A percentile compares a stretch with the other conserved stretches of the same genome.
These are phyloP conservation scores for Annulohypoxylon stygium DNA, from an alignment of 495 filamentous ascomycete genomes.

Conservation along the genomic window DNA sequence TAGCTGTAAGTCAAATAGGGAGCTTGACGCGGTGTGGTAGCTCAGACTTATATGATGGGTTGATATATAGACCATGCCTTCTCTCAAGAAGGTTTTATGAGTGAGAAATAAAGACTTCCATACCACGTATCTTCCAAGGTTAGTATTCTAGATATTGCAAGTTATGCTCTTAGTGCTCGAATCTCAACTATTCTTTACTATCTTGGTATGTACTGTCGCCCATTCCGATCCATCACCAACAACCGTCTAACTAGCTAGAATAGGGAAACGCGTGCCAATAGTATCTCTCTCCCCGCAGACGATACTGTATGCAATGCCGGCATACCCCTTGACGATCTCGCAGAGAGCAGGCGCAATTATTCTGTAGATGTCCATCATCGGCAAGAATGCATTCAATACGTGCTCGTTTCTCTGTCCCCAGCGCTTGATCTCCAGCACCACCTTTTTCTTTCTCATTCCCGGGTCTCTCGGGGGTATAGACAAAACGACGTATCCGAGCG, in stretches of 20 bases:
- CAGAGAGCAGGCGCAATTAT: conserved; percentile 49
- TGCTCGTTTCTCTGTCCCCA: conserved; percentile 57
- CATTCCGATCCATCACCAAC: not conserved
- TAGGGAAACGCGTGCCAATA: conserved; percentile 44
- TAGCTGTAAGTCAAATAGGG: not conserved
- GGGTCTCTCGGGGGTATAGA: conserved; percentile 12
- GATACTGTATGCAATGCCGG: conserved; percentile 56
- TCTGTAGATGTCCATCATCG: conserved; percentile 50
- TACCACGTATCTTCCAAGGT: not conserved
- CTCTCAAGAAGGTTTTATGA: not conserved
- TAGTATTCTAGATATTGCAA: not conserved
- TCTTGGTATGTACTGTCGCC: not conserved
- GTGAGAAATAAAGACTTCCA: not conserved
- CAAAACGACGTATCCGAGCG: conserved; percentile 53
- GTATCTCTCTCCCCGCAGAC: conserved; percentile 60
- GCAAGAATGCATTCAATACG: conserved; percentile 54
- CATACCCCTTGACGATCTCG: conserved; percentile 52
- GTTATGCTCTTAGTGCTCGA: not conserved
- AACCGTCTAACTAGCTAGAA: not conserved
- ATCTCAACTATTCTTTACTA: not conserved
- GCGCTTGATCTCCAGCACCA: conserved; percentile 53
- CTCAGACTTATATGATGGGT: not conserved
- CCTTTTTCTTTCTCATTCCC: conserved; percentile 11
- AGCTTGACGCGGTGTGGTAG: not conserved
- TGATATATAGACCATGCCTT: not conserved